These are phyloP conservation scores for Citrus unshiu DNA, from an alignment of 345 rosid species.

Conservation along the genomic window DNA sequence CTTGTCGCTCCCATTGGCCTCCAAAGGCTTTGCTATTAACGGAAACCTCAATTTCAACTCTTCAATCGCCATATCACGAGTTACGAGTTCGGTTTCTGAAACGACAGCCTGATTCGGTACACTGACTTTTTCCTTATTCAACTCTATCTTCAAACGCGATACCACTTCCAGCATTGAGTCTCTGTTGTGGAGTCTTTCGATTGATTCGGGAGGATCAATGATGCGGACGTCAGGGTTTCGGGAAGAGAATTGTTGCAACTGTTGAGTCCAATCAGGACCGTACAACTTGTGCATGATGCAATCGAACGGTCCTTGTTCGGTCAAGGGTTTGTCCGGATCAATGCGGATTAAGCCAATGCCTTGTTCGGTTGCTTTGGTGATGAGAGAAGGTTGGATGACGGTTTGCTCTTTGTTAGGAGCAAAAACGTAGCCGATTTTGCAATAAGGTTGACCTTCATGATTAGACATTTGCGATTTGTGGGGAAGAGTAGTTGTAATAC, in stretches of 20 bases:
- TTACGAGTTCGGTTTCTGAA: constrained; percentile 27
- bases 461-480: not conserved
- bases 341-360: constrained; percentile 51
- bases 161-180: constrained; percentile 63
- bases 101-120: constrained; percentile 61
- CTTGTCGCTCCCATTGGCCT: constrained; percentile 53
- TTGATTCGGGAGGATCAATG: constrained; percentile 45
- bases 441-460: not conserved
- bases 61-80: no score
- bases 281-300: constrained; percentile 59
- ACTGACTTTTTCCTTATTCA: constrained; percentile 31
- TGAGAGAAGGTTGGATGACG: not conserved
- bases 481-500: not conserved
- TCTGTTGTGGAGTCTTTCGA: constrained; percentile 47
- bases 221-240: constrained; percentile 38
- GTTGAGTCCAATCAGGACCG: constrained; percentile 46
- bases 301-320: constrained; percentile 54
- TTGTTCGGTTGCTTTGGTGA: not conserved
- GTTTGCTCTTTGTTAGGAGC: not conserved
- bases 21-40: constrained; percentile 57
- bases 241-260: constrained; percentile 30
- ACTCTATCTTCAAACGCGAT: constrained; percentile 35
- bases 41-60: constrained; percentile 38
- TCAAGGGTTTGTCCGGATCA: constrained; percentile 30
- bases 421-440: not conserved